phyloP scores from a whole-genome alignment of 2,329 filamentous ascomycete genomes.

The Claviceps sp. region DNA sequence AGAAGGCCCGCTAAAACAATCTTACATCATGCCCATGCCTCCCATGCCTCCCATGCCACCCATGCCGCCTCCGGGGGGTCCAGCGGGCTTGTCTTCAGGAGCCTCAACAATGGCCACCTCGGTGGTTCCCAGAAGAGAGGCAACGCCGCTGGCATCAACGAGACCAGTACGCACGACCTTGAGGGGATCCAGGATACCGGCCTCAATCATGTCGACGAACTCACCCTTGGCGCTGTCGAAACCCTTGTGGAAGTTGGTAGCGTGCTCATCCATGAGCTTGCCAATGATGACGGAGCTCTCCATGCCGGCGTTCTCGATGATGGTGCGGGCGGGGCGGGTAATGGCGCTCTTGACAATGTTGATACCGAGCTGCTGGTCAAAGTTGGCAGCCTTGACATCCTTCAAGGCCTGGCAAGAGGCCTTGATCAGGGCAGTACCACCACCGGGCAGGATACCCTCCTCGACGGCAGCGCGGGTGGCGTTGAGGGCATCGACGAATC shows the following conservation, averaged over 20 bases:
- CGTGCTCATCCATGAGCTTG: slow-evolving; percentile 93
- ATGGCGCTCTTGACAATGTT: slow-evolving; percentile 97
- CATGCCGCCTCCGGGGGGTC: slow-evolving; percentile 49
- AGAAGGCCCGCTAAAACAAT: neutral
- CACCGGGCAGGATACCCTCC: slow-evolving; percentile 96
- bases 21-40: slow-evolving; percentile 42
- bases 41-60: slow-evolving; percentile 37
- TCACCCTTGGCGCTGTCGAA: slow-evolving; percentile 95
- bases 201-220: slow-evolving; percentile 96
- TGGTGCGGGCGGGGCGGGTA: slow-evolving; percentile 83
- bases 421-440: slow-evolving; percentile 96
- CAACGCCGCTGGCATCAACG: slow-evolving; percentile 88
- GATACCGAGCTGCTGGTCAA: slow-evolving; percentile 97
- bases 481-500: slow-evolving; percentile 95
- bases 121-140: slow-evolving; percentile 91
- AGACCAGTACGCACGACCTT: slow-evolving; percentile 98
- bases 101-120: slow-evolving; percentile 97
- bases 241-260: slow-evolving; percentile 89
- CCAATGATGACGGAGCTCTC: slow-evolving; percentile 95
- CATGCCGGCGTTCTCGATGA: slow-evolving; percentile 93
- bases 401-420: slow-evolving; percentile 79
- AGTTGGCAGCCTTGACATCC: slow-evolving; percentile 80
- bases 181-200: slow-evolving; percentile 96
- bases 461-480: slow-evolving; percentile 96
- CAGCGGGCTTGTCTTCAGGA: slow-evolving; percentile 72